Percentiles rank a stretch among this genome's conserved stretches.
phyloP scores from a whole-genome alignment of 2,329 filamentous ascomycete genomes.

The Orbilia ellipsospora region DNA sequence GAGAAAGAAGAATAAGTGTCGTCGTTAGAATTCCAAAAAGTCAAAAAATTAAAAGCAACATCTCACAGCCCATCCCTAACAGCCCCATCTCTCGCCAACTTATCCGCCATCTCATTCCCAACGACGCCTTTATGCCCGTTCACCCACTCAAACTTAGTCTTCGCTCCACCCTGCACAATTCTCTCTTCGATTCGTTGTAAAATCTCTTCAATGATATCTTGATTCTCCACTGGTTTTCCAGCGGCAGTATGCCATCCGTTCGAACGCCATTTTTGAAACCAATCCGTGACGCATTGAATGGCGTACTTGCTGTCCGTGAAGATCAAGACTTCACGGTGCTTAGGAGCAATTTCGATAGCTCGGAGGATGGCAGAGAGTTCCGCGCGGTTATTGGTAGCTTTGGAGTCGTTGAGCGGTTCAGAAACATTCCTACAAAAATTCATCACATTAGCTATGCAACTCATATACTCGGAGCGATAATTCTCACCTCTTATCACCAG shows the following conservation, averaged over 20 bases:
- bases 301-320: conserved; percentile 90
- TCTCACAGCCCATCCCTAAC: conserved; percentile 20
- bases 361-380: conserved; percentile 89
- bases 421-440: conserved; percentile 70
- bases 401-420: conserved; percentile 76
- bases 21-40: background rate
- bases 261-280: conserved; percentile 80
- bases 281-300: conserved; percentile 87
- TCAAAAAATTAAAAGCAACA: background rate
- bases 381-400: conserved; percentile 95
- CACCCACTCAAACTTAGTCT: conserved; percentile 84
- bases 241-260: conserved; percentile 81
- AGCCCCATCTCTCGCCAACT: conserved; percentile 48
- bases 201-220: conserved; percentile 81
- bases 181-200: conserved; percentile 77
- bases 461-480: conserved; percentile 25
- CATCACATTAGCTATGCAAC: conserved; percentile 2
- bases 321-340: conserved; percentile 77
- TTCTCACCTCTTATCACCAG: conserved; percentile 68
- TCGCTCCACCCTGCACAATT: conserved; percentile 67
- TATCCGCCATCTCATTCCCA: conserved; percentile 54
- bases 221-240: conserved; percentile 82
- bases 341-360: conserved; percentile 79
- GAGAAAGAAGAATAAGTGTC: background rate
- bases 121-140: conserved; percentile 77